These are phyloP conservation scores for Neopestalotiopsis sp. DNA, from an alignment of 2,329 filamentous ascomycete species.

Conservation along the genomic window DNA sequence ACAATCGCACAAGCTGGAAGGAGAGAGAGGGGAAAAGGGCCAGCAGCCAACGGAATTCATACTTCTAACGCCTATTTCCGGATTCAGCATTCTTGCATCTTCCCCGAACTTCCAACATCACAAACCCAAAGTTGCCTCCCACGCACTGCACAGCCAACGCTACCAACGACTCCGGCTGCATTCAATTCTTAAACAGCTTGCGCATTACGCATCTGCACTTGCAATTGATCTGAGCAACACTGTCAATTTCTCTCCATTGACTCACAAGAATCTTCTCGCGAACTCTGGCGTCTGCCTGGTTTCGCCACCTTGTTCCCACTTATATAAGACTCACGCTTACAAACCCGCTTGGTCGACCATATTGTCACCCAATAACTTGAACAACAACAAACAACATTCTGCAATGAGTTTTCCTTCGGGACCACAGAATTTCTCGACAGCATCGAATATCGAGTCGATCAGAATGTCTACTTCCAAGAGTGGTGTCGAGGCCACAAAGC, in stretches of 20 bases:
- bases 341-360: slow-evolving; percentile 24
- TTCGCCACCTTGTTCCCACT: slow-evolving; percentile 32
- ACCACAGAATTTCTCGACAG: slow-evolving; percentile 13
- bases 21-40: background rate
- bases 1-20: slow-evolving; percentile 14
- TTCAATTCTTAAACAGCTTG: slow-evolving; percentile 13
- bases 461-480: slow-evolving; percentile 27
- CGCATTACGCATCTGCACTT: slow-evolving; percentile 11
- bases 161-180: slow-evolving; percentile 17
- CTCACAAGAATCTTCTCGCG: slow-evolving; percentile 27
- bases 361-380: slow-evolving; percentile 11
- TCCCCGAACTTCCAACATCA: slow-evolving; percentile 18
- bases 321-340: slow-evolving; percentile 29
- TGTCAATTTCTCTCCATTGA: slow-evolving; percentile 26
- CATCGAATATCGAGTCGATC: slow-evolving; percentile 22
- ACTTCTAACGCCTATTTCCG: slow-evolving; percentile 18
- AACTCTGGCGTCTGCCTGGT: slow-evolving; percentile 31
- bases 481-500: slow-evolving; percentile 42
- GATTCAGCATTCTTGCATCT: slow-evolving; percentile 16
- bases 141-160: background rate
- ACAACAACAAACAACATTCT: background rate
- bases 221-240: slow-evolving; percentile 23
- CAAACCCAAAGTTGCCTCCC: slow-evolving; percentile 12
- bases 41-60: slow-evolving; percentile 11
- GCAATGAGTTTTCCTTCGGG: slow-evolving; percentile 4